Percentiles rank a stretch among this genome's conserved stretches.
Conservation (phyloP, 495 filamentous ascomycete genomes). For the Xanthoparmelia taractica region DNA sequence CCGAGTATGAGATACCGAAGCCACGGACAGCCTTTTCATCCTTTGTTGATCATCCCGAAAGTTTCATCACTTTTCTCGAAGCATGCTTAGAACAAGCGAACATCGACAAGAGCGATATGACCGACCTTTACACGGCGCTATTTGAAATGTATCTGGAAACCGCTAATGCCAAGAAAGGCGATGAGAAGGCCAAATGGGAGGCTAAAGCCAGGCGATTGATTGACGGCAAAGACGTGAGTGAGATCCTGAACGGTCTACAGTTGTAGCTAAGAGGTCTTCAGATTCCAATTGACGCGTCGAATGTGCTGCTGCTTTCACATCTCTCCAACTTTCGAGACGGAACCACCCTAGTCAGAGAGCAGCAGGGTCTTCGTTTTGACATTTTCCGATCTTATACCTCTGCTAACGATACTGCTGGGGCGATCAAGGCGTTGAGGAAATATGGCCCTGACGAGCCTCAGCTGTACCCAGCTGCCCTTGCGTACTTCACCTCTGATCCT, state of each 20-base stretch:
- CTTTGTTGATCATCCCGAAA: slow-evolving; percentile 85
- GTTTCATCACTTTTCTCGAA: slow-evolving; percentile 89
- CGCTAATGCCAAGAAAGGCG: slow-evolving; percentile 58
- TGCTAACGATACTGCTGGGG: slow-evolving; percentile 83
- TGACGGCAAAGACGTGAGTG: slow-evolving; percentile 60
- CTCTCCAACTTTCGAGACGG: slow-evolving; percentile 85
- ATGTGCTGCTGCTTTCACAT: slow-evolving; percentile 85
- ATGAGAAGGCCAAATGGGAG: slow-evolving; percentile 75
- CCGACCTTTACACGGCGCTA: slow-evolving; percentile 86
- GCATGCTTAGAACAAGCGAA: slow-evolving; percentile 62
- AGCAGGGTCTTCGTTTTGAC: slow-evolving; percentile 84
- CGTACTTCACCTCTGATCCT: slow-evolving; percentile 85
- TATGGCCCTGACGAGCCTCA: slow-evolving; percentile 90
- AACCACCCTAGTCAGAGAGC: slow-evolving; percentile 85
- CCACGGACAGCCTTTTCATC: slow-evolving; percentile 91
- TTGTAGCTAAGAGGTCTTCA: slow-evolving; percentile 31
- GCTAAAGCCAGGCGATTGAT: slow-evolving; percentile 76
- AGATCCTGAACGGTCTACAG: neutral
- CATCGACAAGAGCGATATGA: slow-evolving; percentile 60
- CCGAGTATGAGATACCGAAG: slow-evolving; percentile 51
- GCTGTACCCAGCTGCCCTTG: slow-evolving; percentile 83
- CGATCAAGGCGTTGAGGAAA: slow-evolving; percentile 78
- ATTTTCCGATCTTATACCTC: slow-evolving; percentile 96
- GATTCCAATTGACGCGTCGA: slow-evolving; percentile 87
- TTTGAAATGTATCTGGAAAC: slow-evolving; percentile 98